Percentiles rank a stretch among this genome's conserved stretches.
Evolutionary conservation across 805 yeast species (phyloP).

Genomic region (Henningerozyma blattae): DNA sequence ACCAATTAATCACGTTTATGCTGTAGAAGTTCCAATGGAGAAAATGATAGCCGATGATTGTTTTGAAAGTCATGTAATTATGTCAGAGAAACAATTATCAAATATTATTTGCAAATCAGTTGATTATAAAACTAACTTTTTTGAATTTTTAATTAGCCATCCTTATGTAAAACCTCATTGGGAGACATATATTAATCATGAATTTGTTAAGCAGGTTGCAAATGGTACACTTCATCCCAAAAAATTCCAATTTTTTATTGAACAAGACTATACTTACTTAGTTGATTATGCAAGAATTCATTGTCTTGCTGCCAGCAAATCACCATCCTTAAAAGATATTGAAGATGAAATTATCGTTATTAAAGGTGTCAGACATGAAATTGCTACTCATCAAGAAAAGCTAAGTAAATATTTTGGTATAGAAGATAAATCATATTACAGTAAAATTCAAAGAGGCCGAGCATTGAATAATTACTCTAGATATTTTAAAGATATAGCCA

Average conservation of each 20-base stretch:
- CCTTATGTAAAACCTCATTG: slow-evolving; percentile 44
- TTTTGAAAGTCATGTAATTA: slow-evolving; percentile 16
- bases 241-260: slow-evolving; percentile 39
- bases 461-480: slow-evolving; percentile 53
- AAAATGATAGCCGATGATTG: slow-evolving; percentile 24
- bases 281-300: slow-evolving; percentile 56
- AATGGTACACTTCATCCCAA: slow-evolving; percentile 35
- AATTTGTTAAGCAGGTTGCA: slow-evolving; percentile 47
- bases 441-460: slow-evolving; percentile 34
- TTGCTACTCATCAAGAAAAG: slow-evolving; percentile 43
- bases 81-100: slow-evolving; percentile 1
- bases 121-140: slow-evolving; percentile 19
- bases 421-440: slow-evolving; percentile 34
- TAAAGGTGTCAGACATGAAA: slow-evolving; percentile 40
- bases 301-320: slow-evolving; percentile 48
- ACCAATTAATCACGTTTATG: slow-evolving; percentile 59
- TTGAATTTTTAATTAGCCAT: slow-evolving; percentile 42
- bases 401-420: slow-evolving; percentile 28
- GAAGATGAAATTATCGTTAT: slow-evolving; percentile 40
- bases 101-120: background rate
- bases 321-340: slow-evolving; percentile 42
- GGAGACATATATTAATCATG: slow-evolving; percentile 48
- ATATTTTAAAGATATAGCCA: slow-evolving; percentile 43
- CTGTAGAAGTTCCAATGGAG: slow-evolving; percentile 24
- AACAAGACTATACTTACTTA: slow-evolving; percentile 58